phyloP scores from a whole-genome alignment of 495 filamentous ascomycete genomes.

The Hyphodiscus hymeniophilus region DNA sequence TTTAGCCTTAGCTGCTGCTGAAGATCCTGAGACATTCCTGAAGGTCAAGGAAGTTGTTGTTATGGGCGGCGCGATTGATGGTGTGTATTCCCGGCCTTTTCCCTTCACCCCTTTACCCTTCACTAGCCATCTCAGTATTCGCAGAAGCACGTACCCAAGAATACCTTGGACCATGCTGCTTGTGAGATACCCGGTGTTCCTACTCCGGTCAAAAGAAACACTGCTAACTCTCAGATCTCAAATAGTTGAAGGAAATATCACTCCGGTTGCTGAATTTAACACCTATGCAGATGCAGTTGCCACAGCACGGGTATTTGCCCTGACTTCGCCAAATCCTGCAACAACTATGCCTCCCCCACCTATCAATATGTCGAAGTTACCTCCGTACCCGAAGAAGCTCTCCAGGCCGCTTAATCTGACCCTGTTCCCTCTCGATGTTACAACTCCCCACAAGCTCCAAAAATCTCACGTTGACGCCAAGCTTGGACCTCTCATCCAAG shows the following conservation, averaged over 20 bases:
- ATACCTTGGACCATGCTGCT: no score
- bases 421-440: conserved; percentile 86
- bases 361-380: conserved; percentile 36
- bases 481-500: conserved; percentile 37
- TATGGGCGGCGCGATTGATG: conserved; percentile 88
- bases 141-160: no score
- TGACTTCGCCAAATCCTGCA: conserved; percentile 70
- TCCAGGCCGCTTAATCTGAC: conserved; percentile 61
- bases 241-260: conserved; percentile 73
- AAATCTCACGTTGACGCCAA: conserved; percentile 48
- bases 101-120: no score
- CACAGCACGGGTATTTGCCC: conserved; percentile 78
- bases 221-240: no score
- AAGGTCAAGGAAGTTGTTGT: conserved; percentile 83
- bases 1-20: conserved; percentile 75
- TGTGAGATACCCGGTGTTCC: no score
- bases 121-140: no score
- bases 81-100: no score
- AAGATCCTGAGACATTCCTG: conserved; percentile 80
- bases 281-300: conserved; percentile 74
- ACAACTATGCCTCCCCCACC: conserved; percentile 58
- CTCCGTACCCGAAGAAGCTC: conserved; percentile 59
- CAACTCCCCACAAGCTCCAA: conserved; percentile 61
- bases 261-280: conserved; percentile 79
- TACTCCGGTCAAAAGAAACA: no score